phyloP scores from a whole-genome alignment of 2,329 filamentous ascomycete genomes.

The Annulohypoxylon truncatum region DNA sequence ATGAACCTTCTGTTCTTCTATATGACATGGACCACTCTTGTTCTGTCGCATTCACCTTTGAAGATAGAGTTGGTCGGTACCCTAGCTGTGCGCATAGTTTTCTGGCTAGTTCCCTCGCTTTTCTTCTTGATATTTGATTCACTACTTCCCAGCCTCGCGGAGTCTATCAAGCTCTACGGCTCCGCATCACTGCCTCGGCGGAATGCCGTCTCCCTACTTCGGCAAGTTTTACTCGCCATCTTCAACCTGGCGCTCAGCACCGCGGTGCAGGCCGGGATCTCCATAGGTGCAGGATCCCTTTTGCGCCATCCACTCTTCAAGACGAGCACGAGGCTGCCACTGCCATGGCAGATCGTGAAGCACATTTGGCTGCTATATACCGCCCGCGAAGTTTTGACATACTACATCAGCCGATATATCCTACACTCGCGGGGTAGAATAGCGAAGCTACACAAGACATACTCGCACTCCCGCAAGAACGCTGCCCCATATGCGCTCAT shows the following conservation, averaged over 20 bases:
- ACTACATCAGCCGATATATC: constrained; percentile 77
- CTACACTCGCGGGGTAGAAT: constrained; percentile 66
- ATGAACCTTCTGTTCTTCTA: constrained; percentile 91
- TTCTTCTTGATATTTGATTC: constrained; percentile 80
- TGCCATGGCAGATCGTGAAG: constrained; percentile 66
- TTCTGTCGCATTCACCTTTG: constrained; percentile 79
- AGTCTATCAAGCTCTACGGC: constrained; percentile 75
- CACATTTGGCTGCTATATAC: constrained; percentile 59
- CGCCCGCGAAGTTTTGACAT: constrained; percentile 71
- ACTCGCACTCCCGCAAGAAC: constrained; percentile 62
- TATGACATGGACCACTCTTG: constrained; percentile 87
- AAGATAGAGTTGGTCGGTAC: constrained; percentile 80
- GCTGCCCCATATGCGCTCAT: constrained; percentile 71
- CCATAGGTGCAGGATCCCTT: constrained; percentile 51
- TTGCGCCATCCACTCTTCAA: constrained; percentile 58
- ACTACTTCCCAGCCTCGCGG: constrained; percentile 74
- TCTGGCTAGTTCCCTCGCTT: constrained; percentile 79
- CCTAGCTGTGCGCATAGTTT: constrained; percentile 72
- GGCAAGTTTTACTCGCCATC: constrained; percentile 56
- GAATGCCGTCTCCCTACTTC: constrained; percentile 50
- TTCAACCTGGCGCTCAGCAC: constrained; percentile 60
- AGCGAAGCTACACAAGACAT: constrained; percentile 57
- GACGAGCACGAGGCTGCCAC: constrained; percentile 60
- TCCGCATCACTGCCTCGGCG: constrained; percentile 61
- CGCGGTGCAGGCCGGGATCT: constrained; percentile 57